Conservation (phyloP, 2,329 filamentous ascomycete species). For the Ascocoryne sarcoides region DNA sequence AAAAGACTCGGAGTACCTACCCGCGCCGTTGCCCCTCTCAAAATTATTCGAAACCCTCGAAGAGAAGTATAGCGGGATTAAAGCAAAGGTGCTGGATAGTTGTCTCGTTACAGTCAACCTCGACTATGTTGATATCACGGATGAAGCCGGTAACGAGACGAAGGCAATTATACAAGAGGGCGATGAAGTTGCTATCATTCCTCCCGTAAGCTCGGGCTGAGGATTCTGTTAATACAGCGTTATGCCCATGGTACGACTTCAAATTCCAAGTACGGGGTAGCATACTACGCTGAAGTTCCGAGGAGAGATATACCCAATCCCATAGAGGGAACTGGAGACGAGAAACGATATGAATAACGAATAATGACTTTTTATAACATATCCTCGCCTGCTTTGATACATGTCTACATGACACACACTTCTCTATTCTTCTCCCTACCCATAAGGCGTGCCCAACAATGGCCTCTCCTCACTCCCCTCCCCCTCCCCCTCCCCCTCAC, state of each 20-base stretch:
- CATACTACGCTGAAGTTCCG: no score
- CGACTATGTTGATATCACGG: constrained; percentile 63
- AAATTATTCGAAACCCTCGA: constrained; percentile 63
- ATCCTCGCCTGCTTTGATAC: no score
- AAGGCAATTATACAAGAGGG: constrained; percentile 53
- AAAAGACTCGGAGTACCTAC: constrained; percentile 56
- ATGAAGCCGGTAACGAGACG: constrained; percentile 32
- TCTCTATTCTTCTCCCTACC: no score
- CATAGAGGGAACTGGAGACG: no score
- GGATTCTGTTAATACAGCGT: no score
- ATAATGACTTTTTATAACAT: no score
- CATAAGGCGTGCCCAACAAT: not conserved
- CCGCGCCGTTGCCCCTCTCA: constrained; percentile 54
- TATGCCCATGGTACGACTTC: no score
- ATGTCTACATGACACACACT: no score
- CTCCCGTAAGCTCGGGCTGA: constrained; percentile 79
- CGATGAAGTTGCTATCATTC: constrained; percentile 82
- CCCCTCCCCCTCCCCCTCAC: no score
- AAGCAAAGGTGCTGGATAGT: constrained; percentile 56
- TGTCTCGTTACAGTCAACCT: constrained; percentile 74
- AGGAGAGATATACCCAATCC: no score
- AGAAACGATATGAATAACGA: no score
- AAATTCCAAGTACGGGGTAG: no score
- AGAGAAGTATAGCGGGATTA: constrained; percentile 60
- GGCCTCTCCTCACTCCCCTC: not conserved